Conservation (phyloP, 2,329 filamentous ascomycete genomes). For the Sporothrix pseudoabietina region DNA sequence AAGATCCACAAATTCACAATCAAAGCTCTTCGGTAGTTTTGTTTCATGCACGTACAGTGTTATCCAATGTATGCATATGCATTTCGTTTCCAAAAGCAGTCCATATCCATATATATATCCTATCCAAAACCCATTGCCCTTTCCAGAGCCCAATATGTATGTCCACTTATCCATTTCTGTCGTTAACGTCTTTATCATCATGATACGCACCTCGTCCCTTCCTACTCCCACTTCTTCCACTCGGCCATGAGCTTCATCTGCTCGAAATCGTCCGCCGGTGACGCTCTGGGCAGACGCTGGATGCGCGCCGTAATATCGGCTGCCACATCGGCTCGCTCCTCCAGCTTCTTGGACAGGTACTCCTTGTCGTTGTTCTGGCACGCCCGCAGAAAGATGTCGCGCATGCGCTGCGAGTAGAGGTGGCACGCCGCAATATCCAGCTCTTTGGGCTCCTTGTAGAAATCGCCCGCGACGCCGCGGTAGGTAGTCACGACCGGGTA, state of each 20-base stretch:
- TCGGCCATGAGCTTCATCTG: slow-evolving; percentile 56
- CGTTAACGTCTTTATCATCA: not conserved
- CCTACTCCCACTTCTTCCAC: slow-evolving; percentile 61
- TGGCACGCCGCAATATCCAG: slow-evolving; percentile 64
- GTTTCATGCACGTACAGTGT: not conserved
- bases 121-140: not conserved
- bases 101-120: not conserved
- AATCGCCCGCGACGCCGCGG: slow-evolving; percentile 62
- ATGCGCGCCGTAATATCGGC: slow-evolving; percentile 60
- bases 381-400: slow-evolving; percentile 68
- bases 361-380: slow-evolving; percentile 67
- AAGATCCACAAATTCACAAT: not conserved
- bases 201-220: not conserved
- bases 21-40: not conserved
- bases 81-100: not conserved
- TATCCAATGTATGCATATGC: not conserved
- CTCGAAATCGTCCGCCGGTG: slow-evolving; percentile 45
- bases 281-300: slow-evolving; percentile 37
- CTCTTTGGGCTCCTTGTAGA: slow-evolving; percentile 62
- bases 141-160: not conserved
- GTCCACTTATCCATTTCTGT: not conserved
- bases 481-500: slow-evolving; percentile 60
- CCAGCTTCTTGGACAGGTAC: slow-evolving; percentile 60
- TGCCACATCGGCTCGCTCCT: slow-evolving; percentile 63
- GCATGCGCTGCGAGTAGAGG: slow-evolving; percentile 79